Conservation (phyloP, 495 filamentous ascomycete species). For the Aspergillus ostianus region DNA sequence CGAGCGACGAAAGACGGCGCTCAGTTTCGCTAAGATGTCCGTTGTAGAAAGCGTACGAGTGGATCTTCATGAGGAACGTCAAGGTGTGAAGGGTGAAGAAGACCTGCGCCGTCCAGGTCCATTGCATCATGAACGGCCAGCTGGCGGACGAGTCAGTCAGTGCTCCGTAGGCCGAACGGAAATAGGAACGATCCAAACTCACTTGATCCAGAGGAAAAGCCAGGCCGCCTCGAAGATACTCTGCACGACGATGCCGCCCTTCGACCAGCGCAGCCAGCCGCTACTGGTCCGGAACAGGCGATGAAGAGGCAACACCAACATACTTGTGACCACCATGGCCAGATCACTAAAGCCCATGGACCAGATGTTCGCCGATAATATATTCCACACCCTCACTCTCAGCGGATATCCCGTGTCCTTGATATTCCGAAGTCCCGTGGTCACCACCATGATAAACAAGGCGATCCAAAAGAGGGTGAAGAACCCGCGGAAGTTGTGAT, state of each 20-base stretch:
- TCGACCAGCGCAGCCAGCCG: constrained; percentile 67
- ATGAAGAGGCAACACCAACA: constrained; percentile 72
- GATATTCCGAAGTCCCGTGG: constrained; percentile 83
- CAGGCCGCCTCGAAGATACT: constrained; percentile 77
- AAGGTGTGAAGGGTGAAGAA: constrained; percentile 91
- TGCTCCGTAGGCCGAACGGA: background rate
- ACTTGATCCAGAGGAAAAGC: constrained; percentile 81
- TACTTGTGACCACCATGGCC: constrained; percentile 77
- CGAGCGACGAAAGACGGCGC: constrained; percentile 72
- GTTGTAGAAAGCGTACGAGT: constrained; percentile 97
- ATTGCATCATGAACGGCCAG: constrained; percentile 81
- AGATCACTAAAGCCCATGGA: constrained; percentile 81
- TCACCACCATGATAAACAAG: constrained; percentile 93
- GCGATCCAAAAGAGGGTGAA: constrained; percentile 98
- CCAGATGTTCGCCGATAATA: constrained; percentile 84
- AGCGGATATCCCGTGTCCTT: constrained; percentile 91
- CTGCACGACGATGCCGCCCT: constrained; percentile 74
- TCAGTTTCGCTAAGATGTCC: constrained; percentile 89
- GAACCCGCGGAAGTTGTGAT: constrained; percentile 93
- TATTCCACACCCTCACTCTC: constrained; percentile 76
- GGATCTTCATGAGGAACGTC: constrained; percentile 95
- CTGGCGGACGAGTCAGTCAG: constrained; percentile 41
- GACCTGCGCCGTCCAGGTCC: constrained; percentile 95
- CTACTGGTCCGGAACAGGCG: constrained; percentile 54
- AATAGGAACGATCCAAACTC: constrained; percentile 22